Evolutionary conservation across 306 rosid genomes (phyloP).

Genomic region (Rubus parviflorus): DNA sequence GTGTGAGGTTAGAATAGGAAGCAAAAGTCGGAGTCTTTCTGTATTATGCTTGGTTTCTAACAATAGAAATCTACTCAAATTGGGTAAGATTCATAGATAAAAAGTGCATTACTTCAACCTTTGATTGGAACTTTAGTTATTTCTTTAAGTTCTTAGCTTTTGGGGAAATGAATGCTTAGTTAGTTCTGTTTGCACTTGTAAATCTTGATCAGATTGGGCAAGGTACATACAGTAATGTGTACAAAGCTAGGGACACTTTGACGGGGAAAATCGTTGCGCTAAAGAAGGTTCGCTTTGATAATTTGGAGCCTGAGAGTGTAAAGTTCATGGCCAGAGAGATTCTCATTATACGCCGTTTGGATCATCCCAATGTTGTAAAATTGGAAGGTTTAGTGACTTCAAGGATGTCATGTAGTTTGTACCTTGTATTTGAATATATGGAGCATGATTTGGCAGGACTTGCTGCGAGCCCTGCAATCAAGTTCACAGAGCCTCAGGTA

Average conservation of each 20-base stretch:
- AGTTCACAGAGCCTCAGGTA: constrained; percentile 88
- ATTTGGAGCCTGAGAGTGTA: constrained; percentile 93
- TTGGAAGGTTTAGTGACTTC: constrained; percentile 92
- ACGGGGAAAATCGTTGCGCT: constrained; percentile 79
- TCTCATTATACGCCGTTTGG: constrained; percentile 76
- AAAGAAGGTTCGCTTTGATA: constrained; percentile 89
- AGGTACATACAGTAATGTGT: constrained; percentile 91
- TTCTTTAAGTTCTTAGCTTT: constrained; percentile 3
- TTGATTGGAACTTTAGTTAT: not conserved
- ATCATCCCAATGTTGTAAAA: constrained; percentile 85
- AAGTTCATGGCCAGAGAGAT: constrained; percentile 92
- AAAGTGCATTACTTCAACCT: not conserved
- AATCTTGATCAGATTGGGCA: constrained; percentile 72
- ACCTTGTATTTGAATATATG: constrained; percentile 82
- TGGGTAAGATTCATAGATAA: not conserved
- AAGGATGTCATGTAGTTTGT: constrained; percentile 86
- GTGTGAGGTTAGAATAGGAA: constrained; percentile 13
- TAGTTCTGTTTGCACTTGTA: constrained; percentile 6
- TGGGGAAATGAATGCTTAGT: constrained; percentile 26
- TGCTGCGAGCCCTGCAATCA: constrained; percentile 71
- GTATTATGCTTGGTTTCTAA: constrained; percentile 10
- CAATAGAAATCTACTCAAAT: constrained; percentile 13
- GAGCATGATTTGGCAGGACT: constrained; percentile 96
- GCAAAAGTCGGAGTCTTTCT: constrained; percentile 11
- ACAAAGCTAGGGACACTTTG: constrained; percentile 84